These are phyloP conservation scores for Tephrocybe sp. DNA, from an alignment of 768 basidiomycete species.

Conservation along the genomic window DNA sequence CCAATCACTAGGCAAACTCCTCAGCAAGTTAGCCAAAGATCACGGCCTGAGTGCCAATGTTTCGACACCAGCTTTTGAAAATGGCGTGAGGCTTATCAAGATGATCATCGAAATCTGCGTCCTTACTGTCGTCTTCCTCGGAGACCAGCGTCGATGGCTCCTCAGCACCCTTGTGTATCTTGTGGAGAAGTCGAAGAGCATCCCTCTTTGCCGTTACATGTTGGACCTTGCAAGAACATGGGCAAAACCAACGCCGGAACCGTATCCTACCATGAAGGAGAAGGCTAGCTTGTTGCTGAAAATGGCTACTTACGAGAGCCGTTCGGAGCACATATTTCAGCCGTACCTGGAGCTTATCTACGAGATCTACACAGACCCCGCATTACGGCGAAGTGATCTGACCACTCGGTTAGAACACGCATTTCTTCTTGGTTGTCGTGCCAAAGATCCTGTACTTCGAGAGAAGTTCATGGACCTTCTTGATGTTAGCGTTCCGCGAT, in stretches of 20 bases:
- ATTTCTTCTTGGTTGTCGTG: constrained; percentile 89
- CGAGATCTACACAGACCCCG: constrained; percentile 90
- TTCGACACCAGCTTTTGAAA: constrained; percentile 49
- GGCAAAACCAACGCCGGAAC: constrained; percentile 84
- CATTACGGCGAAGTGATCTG: constrained; percentile 86
- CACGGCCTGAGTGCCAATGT: constrained; percentile 63
- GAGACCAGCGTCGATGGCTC: constrained; percentile 83
- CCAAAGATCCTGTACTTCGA: constrained; percentile 75
- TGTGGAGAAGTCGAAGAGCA: constrained; percentile 87
- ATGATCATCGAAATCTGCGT: constrained; percentile 89
- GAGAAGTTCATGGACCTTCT: constrained; percentile 88
- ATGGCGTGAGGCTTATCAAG: constrained; percentile 63
- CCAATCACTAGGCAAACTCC: constrained; percentile 73
- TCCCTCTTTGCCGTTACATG: constrained; percentile 76
- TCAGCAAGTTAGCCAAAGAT: constrained; percentile 85
- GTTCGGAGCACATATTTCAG: constrained; percentile 77
- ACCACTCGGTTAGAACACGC: constrained; percentile 92
- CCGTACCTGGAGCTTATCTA: constrained; percentile 88
- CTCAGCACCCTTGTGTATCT: constrained; percentile 76
- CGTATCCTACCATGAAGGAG: constrained; percentile 93
- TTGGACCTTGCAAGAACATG: constrained; percentile 86
- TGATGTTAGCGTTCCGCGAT: constrained; percentile 85
- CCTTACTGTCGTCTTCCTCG: constrained; percentile 74
- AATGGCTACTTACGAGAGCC: constrained; percentile 82
- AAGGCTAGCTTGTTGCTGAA: constrained; percentile 87